Percentiles rank a stretch among this genome's conserved stretches.
Evolutionary conservation across 208 protist genomes (phyloP).

Genomic region (Acanthamoeba pearcei): DNA sequence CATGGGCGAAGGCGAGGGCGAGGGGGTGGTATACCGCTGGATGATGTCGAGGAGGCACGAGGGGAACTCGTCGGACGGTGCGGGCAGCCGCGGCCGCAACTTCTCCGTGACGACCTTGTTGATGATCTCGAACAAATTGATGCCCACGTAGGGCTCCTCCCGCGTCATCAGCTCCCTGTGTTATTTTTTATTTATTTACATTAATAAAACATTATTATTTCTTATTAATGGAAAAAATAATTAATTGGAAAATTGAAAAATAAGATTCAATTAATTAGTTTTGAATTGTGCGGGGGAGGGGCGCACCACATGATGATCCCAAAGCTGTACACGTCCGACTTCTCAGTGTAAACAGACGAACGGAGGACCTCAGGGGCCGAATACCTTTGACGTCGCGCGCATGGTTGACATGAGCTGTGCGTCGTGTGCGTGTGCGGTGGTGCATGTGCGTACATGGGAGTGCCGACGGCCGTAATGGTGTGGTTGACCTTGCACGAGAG

Average conservation of each 20-base stretch:
- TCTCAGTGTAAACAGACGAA: neutral
- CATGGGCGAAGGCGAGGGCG: too few species aligned
- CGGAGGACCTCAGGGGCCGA: conserved; percentile 28
- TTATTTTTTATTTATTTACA: too few species aligned
- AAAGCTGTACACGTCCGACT: conserved; percentile 31
- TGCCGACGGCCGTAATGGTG: conserved; percentile 15
- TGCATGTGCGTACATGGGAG: conserved; percentile 14
- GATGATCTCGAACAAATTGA: conserved; percentile 29
- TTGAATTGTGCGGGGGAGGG: neutral
- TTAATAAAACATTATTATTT: too few species aligned
- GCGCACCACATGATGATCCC: conserved; percentile 26
- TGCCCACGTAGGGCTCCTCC: conserved; percentile 36
- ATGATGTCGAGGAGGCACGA: neutral
- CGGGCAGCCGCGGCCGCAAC: neutral
- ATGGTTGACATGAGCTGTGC: neutral
- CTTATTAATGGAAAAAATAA: too few species aligned
- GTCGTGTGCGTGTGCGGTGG: neutral
- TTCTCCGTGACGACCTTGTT: conserved; percentile 10
- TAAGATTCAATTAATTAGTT: neutral
- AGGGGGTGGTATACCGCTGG: neutral
- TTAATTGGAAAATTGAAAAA: too few species aligned
- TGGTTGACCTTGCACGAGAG: conserved; percentile 16
- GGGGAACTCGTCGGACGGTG: neutral
- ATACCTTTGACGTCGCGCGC: neutral
- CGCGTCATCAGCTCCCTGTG: conserved; percentile 3